Percentiles rank a stretch among this genome's conserved stretches.
Conservation (phyloP, 768 basidiomycete genomes). For the Tubosaeta brunneosetosa region DNA sequence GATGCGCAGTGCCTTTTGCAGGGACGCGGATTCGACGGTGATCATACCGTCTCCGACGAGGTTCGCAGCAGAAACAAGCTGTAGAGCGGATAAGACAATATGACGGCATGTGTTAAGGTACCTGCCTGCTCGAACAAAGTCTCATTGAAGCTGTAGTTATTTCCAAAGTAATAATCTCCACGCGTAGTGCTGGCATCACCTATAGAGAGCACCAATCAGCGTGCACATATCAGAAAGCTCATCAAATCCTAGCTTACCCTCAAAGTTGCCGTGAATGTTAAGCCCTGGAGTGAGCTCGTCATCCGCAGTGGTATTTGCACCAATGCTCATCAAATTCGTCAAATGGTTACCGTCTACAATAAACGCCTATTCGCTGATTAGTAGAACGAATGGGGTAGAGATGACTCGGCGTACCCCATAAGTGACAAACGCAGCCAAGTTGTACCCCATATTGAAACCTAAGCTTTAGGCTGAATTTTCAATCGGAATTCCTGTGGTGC, state of each 20-base stretch:
- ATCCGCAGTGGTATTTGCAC: constrained; percentile 16
- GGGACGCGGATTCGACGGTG: constrained; percentile 18
- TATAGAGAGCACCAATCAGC: neutral
- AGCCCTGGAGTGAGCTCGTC: constrained; percentile 14
- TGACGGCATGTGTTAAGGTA: neutral
- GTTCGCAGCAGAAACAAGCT: constrained; percentile 18
- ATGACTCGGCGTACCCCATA: constrained; percentile 13
- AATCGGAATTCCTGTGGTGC: neutral
- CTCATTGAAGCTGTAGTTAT: constrained; percentile 25
- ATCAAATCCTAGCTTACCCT: constrained; percentile 5
- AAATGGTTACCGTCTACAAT: constrained; percentile 25
- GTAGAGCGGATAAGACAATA: neutral
- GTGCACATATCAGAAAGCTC: neutral
- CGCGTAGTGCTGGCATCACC: constrained; percentile 25
- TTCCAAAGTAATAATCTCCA: constrained; percentile 22
- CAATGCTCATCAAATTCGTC: constrained; percentile 27
- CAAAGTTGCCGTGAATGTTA: constrained; percentile 22
- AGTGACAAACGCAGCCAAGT: constrained; percentile 17
- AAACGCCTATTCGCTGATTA: constrained; percentile 16
- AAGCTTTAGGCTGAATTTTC: neutral
- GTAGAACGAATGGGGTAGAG: neutral
- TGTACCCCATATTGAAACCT: constrained; percentile 26
- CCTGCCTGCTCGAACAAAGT: constrained; percentile 20
- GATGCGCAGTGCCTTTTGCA: constrained; percentile 21
- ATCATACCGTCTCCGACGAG: constrained; percentile 16